phyloP scores from a whole-genome alignment of 768 basidiomycete genomes.

The Kwoniella newhampshirensis region DNA sequence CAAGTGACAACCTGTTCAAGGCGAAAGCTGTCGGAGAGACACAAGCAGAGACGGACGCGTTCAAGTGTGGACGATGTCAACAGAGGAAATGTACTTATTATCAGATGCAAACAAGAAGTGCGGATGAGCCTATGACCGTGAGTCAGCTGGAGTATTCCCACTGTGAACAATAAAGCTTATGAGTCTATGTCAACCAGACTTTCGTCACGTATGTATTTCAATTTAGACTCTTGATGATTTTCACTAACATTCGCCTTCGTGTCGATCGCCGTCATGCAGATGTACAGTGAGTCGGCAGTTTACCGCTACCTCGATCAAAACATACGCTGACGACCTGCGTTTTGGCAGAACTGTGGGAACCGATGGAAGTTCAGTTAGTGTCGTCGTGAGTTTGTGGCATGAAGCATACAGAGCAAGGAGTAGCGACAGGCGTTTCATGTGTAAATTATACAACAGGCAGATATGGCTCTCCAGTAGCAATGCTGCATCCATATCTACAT shows the following conservation, averaged over 20 bases:
- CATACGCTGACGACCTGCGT: not conserved
- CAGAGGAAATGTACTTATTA: slow-evolving; percentile 77
- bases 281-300: slow-evolving; percentile 32
- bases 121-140: slow-evolving; percentile 98
- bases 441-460: no score
- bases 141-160: slow-evolving; percentile 45
- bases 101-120: slow-evolving; percentile 94
- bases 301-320: not conserved
- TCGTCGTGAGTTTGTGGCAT: no score
- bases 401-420: no score
- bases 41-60: slow-evolving; percentile 79
- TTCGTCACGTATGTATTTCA: slow-evolving; percentile 72
- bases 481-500: no score
- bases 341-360: slow-evolving; percentile 41
- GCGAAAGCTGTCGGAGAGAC: slow-evolving; percentile 80
- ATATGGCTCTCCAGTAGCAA: no score
- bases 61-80: slow-evolving; percentile 95
- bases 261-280: slow-evolving; percentile 3
- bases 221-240: not conserved
- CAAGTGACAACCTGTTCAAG: slow-evolving; percentile 82
- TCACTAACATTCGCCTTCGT: not conserved
- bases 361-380: slow-evolving; percentile 49
- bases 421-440: no score
- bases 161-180: not conserved
- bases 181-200: slow-evolving; percentile 59